Evolutionary conservation across 345 rosid genomes (phyloP), one percentile per base, ranked within the genome.

Genomic region (Ceriops decandra): DNA sequence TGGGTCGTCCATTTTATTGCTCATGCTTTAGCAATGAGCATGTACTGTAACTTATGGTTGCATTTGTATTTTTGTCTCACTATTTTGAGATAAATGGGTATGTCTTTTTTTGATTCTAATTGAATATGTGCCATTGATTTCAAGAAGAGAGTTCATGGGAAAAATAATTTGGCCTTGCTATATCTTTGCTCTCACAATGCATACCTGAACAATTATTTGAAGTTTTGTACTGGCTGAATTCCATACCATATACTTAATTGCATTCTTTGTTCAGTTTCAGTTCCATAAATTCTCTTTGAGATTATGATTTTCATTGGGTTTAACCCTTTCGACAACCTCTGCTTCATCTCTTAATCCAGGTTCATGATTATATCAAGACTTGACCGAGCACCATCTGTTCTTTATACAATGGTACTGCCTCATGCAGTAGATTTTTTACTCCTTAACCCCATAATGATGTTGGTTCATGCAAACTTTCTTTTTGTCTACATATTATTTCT

Each of bases 351-450:
- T 22, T 15, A 5, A 6, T 24, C 59, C 84, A 95, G 99, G 82
- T 95, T 91, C 83, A 78, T 95, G 96, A 88, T 95, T 63, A 76
- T 91, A 71, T 86, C 97, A 28, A 86, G 89, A 72, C 93, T 91
- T 30, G 85, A 82, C 63, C 77, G 79, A 72, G 93, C 90, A 22
- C 91, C 95, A 3, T 97, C 97, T 74, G 28, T 88, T 64, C 97
- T 95, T 63, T 91, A 88, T 74, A 91, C 96, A 56, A 70, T 88
- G 80, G 99, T 95, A 90, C 51, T 79, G 52, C 56, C 49, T 42
- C 15, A 42, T 42, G 49, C 49, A 42, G 49, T 17, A 42, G 19
- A 42, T 42, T 38, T 42, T 13, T 42, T 42, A 42, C 49, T 3
- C 49, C 5, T 42, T 13, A 42, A 3, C 49, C 49, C 49, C 49